Base-by-base conservation (phyloP, 345 rosid species). In the Linum usitatissimum region DNA sequence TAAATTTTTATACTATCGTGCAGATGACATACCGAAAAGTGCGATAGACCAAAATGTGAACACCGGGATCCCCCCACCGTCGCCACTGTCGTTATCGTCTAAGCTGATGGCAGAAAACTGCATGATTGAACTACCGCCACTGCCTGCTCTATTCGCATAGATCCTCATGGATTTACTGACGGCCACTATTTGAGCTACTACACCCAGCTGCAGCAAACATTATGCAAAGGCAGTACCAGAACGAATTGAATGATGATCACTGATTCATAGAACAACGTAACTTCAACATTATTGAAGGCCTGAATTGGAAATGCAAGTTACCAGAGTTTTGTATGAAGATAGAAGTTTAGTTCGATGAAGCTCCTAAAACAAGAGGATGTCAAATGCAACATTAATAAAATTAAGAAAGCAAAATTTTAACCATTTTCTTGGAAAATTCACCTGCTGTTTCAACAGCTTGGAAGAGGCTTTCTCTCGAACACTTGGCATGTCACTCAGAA, bases 271-370 rank as follows among this genome's bases (percentile, higher is more conserved):
- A 9, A 23, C 61, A 13, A 58, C 39, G 28, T 10, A 58, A 30
- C n/a, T 23, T 28, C 15, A 15, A 58, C 30, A 31, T 58, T n/a
- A 23, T 23, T 23, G 28, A 23, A 23, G n/a, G 30, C 5, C 12
- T 15, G 14, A 20, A 28, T 17, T 28, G 17, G 6, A 4, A 58
- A 23, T 8, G 49, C 40, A 60, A 34, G 20, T 31, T 85, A 92
- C 96, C 96, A 92, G 75, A 39, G 81, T 83, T 76, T 80, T 79
- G 81, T 89, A 92, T 1, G 86, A 84, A 2, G 81, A 89, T 61
- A 85, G 66, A 58, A 92, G 80, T 48, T 78, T 79, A 72, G 64
- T 59, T 62, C 77, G 67, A 69, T 73, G 70, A 40, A 79, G 70
- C 73, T 78, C 83, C 96, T 86, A 82, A 39, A 67, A 63, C 36